These are phyloP conservation scores for Hyaloscypha variabilis DNA, from an alignment of 495 filamentous ascomycete genomes.

Conservation along the genomic window DNA sequence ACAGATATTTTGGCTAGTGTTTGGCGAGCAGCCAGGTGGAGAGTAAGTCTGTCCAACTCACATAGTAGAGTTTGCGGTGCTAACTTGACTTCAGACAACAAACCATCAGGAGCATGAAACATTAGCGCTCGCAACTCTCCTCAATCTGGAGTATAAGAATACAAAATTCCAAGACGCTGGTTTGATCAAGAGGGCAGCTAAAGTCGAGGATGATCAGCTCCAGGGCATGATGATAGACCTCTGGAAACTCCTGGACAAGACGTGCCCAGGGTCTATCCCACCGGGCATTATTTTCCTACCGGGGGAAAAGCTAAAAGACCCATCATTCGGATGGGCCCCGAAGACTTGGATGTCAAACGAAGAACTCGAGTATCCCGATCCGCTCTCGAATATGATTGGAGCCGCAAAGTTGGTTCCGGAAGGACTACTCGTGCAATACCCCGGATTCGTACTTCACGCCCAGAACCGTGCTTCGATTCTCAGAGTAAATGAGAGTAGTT, in stretches of 20 bases:
- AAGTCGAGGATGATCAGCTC: not conserved
- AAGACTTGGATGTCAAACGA: constrained; percentile 7
- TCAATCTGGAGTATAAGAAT: constrained; percentile 1
- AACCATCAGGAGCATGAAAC: constrained; percentile 8
- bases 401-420: not conserved
- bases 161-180: constrained; percentile 3
- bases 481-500: not conserved
- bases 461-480: not conserved
- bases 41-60: constrained; percentile 1
- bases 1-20: not conserved
- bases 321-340: constrained; percentile 14
- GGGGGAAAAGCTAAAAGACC: not conserved
- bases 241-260: constrained; percentile 5
- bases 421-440: constrained; percentile 13
- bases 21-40: constrained; percentile 10
- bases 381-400: not conserved
- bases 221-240: constrained; percentile 14
- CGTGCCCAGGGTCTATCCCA: constrained; percentile 4
- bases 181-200: not conserved
- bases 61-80: not conserved
- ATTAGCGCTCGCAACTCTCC: constrained; percentile 11
- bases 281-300: constrained; percentile 17
- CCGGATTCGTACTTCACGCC: constrained; percentile 15
- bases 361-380: constrained; percentile 16
- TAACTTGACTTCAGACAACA: constrained; percentile 1